Evolutionary conservation across 2,329 filamentous ascomycete species (phyloP).

Genomic region (Aspergillus uvarum): DNA sequence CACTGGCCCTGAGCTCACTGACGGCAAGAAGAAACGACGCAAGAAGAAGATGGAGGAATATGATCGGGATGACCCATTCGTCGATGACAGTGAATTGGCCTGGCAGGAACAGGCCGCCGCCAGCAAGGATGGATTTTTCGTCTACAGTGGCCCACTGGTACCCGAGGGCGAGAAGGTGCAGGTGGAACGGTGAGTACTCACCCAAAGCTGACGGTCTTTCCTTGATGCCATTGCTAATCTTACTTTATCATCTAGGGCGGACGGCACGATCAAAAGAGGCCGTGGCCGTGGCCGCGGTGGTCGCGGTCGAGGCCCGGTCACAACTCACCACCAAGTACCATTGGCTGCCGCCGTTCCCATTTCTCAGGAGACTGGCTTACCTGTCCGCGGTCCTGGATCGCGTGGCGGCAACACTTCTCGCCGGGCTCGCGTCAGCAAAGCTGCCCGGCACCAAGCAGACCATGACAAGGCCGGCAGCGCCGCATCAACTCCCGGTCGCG

Average conservation of each 20-base stretch:
- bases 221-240: constrained; percentile 19
- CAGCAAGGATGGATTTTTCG: constrained; percentile 94
- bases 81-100: constrained; percentile 87
- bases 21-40: constrained; percentile 69
- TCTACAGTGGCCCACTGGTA: constrained; percentile 89
- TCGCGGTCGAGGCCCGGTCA: constrained; percentile 56
- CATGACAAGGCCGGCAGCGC: constrained; percentile 71
- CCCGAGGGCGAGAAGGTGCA: constrained; percentile 78
- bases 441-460: constrained; percentile 76
- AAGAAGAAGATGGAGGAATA: constrained; percentile 70
- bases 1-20: constrained; percentile 53
- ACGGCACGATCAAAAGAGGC: constrained; percentile 67
- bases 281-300: constrained; percentile 57
- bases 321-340: constrained; percentile 70
- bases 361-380: constrained; percentile 82
- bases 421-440: constrained; percentile 84
- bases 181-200: constrained; percentile 57
- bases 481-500: constrained; percentile 27
- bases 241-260: constrained; percentile 53
- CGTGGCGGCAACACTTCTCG: constrained; percentile 71
- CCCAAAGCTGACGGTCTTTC: constrained; percentile 4
- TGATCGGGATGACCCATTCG: constrained; percentile 66
- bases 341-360: constrained; percentile 80
- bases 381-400: constrained; percentile 68
- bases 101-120: constrained; percentile 96